These are phyloP conservation scores for Quercus engelmannii DNA, from an alignment of 306 rosid genomes.

Conservation along the genomic window DNA sequence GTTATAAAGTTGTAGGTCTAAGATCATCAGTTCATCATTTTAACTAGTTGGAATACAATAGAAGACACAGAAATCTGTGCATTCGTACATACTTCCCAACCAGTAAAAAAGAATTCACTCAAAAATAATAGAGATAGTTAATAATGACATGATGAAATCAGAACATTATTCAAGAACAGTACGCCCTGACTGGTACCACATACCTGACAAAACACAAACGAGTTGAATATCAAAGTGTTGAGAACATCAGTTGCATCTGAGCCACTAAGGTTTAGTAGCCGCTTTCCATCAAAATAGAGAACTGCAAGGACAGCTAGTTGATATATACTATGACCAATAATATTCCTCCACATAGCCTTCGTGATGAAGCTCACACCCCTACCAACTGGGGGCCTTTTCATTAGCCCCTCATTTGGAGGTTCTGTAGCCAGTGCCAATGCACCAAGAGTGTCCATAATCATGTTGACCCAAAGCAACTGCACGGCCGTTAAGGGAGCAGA, in stretches of 20 bases:
- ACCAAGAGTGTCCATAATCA: slow-evolving; percentile 99
- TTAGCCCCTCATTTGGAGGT: slow-evolving; percentile 80
- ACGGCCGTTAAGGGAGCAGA: slow-evolving; percentile 97
- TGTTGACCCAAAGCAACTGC: slow-evolving; percentile 95
- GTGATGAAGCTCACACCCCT: slow-evolving; percentile 75
- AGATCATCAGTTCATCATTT: neutral
- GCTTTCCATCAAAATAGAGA: slow-evolving; percentile 66
- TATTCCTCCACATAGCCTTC: slow-evolving; percentile 91
- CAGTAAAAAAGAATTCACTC: neutral
- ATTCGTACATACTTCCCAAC: neutral
- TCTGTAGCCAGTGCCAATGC: slow-evolving; percentile 97
- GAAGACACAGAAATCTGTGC: neutral
- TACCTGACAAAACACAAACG: slow-evolving; percentile 98
- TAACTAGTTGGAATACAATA: neutral
- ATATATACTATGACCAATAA: slow-evolving; percentile 88
- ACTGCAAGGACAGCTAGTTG: slow-evolving; percentile 66
- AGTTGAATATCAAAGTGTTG: slow-evolving; percentile 82
- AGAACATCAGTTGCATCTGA: slow-evolving; percentile 60
- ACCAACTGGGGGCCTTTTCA: slow-evolving; percentile 68
- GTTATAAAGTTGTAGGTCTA: neutral
- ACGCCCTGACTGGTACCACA: neutral
- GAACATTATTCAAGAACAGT: neutral
- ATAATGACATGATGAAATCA: neutral
- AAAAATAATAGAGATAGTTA: neutral
- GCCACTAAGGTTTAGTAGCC: slow-evolving; percentile 60